These are phyloP conservation scores for Aspergillus melleus DNA, from an alignment of 2,329 filamentous ascomycete genomes.

Conservation along the genomic window DNA sequence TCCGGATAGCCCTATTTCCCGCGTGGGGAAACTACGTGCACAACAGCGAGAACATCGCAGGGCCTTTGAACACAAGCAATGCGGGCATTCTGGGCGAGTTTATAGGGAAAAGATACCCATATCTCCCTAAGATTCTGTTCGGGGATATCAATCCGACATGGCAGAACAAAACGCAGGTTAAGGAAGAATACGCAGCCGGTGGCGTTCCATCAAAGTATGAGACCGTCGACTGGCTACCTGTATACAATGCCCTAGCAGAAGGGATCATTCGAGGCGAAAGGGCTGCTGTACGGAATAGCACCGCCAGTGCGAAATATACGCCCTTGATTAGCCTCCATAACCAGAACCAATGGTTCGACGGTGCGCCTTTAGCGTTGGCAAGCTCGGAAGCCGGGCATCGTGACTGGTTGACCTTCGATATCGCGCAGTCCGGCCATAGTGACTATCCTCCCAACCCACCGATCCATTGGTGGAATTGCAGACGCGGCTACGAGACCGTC, in stretches of 20 bases:
- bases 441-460: conserved; percentile 11
- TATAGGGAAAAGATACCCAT: conserved; percentile 7
- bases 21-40: conserved; percentile 5
- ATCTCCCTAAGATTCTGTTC: conserved; percentile 7
- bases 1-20: conserved; percentile 5
- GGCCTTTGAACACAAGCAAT: background rate
- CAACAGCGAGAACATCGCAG: background rate
- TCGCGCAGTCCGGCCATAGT: conserved; percentile 6
- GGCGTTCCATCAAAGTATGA: background rate
- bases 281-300: background rate
- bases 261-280: conserved; percentile 7
- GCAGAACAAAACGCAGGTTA: conserved; percentile 9
- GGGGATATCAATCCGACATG: conserved; percentile 9
- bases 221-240: background rate
- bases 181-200: conserved; percentile 1
- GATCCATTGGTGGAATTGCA: conserved; percentile 12
- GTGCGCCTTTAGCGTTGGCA: conserved; percentile 4
- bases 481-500: conserved; percentile 8
- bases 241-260: conserved; percentile 7
- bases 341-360: conserved; percentile 10
- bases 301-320: background rate
- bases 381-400: conserved; percentile 2
- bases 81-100: background rate
- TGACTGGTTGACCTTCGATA: conserved; percentile 7
- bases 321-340: conserved; percentile 8